Evolutionary conservation across 179 eudicot species (phyloP).

Genomic region (Actinidia chinensis): DNA sequence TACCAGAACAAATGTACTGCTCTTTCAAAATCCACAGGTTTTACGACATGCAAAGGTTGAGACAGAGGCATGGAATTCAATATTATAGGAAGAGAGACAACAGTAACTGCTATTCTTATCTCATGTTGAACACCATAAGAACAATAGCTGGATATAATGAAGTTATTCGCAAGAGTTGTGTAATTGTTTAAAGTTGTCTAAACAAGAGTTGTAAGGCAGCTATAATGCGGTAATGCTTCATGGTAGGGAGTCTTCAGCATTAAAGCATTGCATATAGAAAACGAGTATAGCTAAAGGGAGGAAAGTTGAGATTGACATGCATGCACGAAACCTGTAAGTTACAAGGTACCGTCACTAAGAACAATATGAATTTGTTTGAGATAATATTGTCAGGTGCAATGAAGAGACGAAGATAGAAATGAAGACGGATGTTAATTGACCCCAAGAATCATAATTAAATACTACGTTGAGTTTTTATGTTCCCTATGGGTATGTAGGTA

Average conservation of each 20-base stretch:
- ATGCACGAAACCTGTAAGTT: not conserved
- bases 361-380: not conserved
- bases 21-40: not conserved
- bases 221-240: not conserved
- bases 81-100: not conserved
- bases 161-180: conserved; percentile 2
- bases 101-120: not conserved
- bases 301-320: conserved; percentile 4
- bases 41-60: not conserved
- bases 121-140: not conserved
- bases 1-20: not conserved
- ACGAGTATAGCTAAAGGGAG: not conserved
- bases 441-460: not conserved
- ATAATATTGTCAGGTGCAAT: not conserved
- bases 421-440: not conserved
- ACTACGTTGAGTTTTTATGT: conserved; percentile 10
- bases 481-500: not conserved
- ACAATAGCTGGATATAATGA: not conserved
- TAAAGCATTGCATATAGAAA: not conserved
- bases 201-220: not conserved
- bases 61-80: conserved; percentile 2
- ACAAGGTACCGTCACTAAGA: not conserved
- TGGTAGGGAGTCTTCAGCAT: not conserved
- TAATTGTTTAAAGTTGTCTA: not conserved
- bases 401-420: not conserved